Evolutionary conservation across 352 stramenopile species (phyloP).

Genomic region (Pythium rhizo-oryzae): DNA sequence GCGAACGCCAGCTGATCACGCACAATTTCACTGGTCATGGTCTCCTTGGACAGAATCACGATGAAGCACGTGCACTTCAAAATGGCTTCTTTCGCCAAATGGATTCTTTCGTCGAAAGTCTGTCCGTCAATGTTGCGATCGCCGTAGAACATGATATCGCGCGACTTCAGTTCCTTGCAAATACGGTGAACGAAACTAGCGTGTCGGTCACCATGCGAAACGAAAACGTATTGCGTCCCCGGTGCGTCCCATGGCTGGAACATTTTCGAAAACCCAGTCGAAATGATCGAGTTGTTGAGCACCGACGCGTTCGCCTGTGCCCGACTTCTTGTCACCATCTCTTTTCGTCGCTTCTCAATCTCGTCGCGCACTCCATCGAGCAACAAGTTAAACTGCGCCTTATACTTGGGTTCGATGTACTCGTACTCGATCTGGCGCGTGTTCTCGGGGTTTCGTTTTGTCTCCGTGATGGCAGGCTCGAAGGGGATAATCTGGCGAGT

Average conservation of each 20-base stretch:
- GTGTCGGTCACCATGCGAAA: conserved; percentile 81
- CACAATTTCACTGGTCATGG: conserved; percentile 70
- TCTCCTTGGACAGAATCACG: conserved; percentile 77
- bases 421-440: conserved; percentile 76
- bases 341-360: conserved; percentile 74
- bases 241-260: conserved; percentile 66
- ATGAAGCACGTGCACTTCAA: conserved; percentile 77
- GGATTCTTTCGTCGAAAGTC: conserved; percentile 75
- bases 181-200: conserved; percentile 68
- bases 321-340: conserved; percentile 39
- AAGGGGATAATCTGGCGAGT: conserved; percentile 83
- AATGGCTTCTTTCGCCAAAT: conserved; percentile 79
- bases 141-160: conserved; percentile 61
- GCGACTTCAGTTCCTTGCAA: conserved; percentile 55
- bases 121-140: conserved; percentile 65
- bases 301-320: conserved; percentile 37
- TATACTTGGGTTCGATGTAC: conserved; percentile 73
- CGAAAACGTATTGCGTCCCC: conserved; percentile 66
- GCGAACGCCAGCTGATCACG: conserved; percentile 83
- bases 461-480: conserved; percentile 60
- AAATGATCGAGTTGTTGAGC: conserved; percentile 34
- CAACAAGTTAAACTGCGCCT: conserved; percentile 73
- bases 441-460: conserved; percentile 55
- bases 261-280: conserved; percentile 50
- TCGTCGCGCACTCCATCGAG: conserved; percentile 84